Evolutionary conservation across 306 rosid species (phyloP), one percentile per base, ranked within the genome.

Genomic region (Pterocarpus macrocarpus): DNA sequence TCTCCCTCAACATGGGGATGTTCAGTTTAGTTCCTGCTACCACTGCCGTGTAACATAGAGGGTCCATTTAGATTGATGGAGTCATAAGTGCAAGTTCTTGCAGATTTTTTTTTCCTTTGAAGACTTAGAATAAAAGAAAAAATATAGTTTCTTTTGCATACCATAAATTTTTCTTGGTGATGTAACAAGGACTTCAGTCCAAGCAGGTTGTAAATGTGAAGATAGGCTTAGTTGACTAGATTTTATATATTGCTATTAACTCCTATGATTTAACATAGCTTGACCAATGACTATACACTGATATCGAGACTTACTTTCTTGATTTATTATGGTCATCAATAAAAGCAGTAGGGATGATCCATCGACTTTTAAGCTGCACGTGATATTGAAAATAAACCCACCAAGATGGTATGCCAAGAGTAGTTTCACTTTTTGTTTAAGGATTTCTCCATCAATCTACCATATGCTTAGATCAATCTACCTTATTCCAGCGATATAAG

Each of bases 141-240:
- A 17, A 47, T 52, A 44, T 50, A 43, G 68, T 57, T 67, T 53
- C 69, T 77, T 73, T 38, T 41, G 30, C 71, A 66, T 65, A 7
- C 16, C 58, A 69, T 64, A 39, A 66, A 52, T 52, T 22, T 22
- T 22, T 78, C 13, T 56, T 47, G 79, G 36, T 65, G 73, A 71
- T 73, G 82, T 71, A 64, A 75, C 38, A 41, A 76, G 75, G 77
- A 80, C 63, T 61, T 70, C 47, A 41, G 13, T 57, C 68, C 65
- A 34, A 69, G 17, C 53, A 73, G 62, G 68, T 59, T 76, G 83
- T 78, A 85, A 71, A 81, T 77, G 53, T 69, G 69, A 77, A 77
- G 45, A 44, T 69, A 13, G 69, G 12, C 30, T 69, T 58, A 53
- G 67, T 66, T 81, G 81, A 77, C 47, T 77, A 70, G 34, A 39